A percentile compares a stretch with the other conserved stretches of the same genome.
phyloP scores from a whole-genome alignment of 768 basidiomycete genomes.

The Russula dissimulans region DNA sequence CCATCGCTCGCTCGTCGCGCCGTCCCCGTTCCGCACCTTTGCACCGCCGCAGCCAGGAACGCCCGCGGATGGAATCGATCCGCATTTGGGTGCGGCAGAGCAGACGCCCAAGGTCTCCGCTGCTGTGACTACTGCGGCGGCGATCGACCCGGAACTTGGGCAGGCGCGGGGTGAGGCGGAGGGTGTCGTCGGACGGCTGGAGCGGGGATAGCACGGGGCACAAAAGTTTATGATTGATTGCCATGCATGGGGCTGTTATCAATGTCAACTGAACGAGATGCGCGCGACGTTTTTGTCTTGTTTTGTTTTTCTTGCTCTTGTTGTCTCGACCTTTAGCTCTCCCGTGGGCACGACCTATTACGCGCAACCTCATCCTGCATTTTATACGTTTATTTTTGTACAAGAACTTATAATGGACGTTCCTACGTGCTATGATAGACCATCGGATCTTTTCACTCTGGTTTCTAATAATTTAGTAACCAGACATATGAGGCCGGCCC shows the following conservation, averaged over 20 bases:
- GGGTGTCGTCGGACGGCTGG: slow-evolving; percentile 26
- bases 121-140: slow-evolving; percentile 6
- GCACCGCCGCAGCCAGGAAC: slow-evolving; percentile 16
- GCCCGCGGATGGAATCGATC: slow-evolving; percentile 21
- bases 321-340: neutral
- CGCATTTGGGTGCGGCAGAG: slow-evolving; percentile 14
- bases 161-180: slow-evolving; percentile 30
- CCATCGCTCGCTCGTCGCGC: slow-evolving; percentile 49
- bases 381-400: slow-evolving; percentile 1
- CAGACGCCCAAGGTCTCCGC: slow-evolving; percentile 1
- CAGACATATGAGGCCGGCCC: neutral
- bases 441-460: neutral
- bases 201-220: slow-evolving; percentile 14
- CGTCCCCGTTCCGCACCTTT: slow-evolving; percentile 44
- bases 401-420: slow-evolving; percentile 6
- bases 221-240: neutral
- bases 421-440: neutral
- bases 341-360: neutral
- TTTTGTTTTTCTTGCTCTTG: neutral
- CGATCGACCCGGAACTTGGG: slow-evolving; percentile 28
- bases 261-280: neutral
- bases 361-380: neutral
- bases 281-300: neutral
- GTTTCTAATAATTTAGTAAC: no score
- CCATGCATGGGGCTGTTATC: neutral